phyloP scores from a whole-genome alignment of 176 grass and related monocot genomes.

The Triticum turgidum region DNA sequence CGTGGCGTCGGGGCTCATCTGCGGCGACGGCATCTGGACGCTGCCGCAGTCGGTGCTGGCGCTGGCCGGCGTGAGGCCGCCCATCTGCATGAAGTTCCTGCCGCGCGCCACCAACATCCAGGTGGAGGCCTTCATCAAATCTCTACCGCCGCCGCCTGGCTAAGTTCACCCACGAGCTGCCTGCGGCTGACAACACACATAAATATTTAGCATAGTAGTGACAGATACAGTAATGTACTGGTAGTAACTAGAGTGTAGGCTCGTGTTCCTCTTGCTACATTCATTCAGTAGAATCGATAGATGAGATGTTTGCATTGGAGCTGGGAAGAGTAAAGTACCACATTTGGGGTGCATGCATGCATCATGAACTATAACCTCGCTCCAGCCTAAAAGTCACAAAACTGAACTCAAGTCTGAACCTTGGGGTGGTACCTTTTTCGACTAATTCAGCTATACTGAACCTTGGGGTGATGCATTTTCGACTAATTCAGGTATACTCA shows the following conservation, averaged over 20 bases:
- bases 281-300: conserved; percentile 20
- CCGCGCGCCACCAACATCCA: conserved; percentile 38
- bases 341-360: background rate
- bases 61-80: conserved; percentile 55
- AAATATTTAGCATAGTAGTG: background rate
- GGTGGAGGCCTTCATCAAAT: conserved; percentile 27
- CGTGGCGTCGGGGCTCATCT: conserved; percentile 71
- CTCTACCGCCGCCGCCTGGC: background rate
- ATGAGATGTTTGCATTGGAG: conserved; percentile 17
- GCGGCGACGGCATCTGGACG: conserved; percentile 75
- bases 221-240: conserved; percentile 3
- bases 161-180: background rate
- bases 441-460: no score
- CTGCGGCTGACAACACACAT: background rate
- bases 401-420: no score
- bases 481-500: no score
- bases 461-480: no score
- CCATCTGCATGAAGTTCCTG: conserved; percentile 88
- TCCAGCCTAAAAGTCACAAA: no score
- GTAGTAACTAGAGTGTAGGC: background rate
- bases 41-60: conserved; percentile 69
- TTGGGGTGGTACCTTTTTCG: no score
- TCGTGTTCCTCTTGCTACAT: conserved; percentile 33
- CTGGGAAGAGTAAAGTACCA: background rate
- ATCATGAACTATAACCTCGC: background rate